These are phyloP conservation scores for Vickermania spadyakhi DNA, from an alignment of 208 protist genomes.

Conservation along the genomic window DNA sequence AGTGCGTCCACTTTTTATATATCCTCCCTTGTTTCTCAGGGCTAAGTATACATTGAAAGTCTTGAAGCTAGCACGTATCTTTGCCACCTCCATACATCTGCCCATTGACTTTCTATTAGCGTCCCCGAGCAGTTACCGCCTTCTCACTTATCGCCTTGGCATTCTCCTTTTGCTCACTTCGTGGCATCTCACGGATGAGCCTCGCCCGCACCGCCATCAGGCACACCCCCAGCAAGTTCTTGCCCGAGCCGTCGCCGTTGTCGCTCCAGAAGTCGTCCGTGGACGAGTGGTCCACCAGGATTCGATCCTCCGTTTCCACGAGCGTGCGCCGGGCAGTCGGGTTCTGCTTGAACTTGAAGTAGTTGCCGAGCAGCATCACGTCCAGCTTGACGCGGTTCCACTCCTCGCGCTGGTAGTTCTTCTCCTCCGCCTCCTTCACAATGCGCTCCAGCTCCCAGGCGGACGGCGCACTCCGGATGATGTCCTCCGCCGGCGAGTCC, in stretches of 20 bases:
- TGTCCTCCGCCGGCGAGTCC: conserved; percentile 33
- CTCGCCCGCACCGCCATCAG: conserved; percentile 65
- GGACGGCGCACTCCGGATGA: conserved; percentile 40
- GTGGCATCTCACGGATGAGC: conserved; percentile 17
- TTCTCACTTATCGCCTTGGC: conserved; percentile 9
- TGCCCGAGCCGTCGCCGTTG: conserved; percentile 67
- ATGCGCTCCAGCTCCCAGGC: conserved; percentile 75
- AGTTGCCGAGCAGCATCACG: conserved; percentile 79
- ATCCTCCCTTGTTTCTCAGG: no score
- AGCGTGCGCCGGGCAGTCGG: conserved; percentile 38
- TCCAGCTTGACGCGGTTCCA: conserved; percentile 81
- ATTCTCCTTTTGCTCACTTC: conserved; percentile 6
- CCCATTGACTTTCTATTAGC: not conserved
- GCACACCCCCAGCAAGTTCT: conserved; percentile 73
- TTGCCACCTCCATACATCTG: no score
- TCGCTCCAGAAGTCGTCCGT: conserved; percentile 85
- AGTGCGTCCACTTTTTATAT: no score
- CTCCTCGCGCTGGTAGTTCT: conserved; percentile 49
- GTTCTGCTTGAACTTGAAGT: conserved; percentile 89
- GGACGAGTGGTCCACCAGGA: conserved; percentile 73
- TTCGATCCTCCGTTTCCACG: conserved; percentile 40
- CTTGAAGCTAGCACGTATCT: no score
- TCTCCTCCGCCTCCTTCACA: conserved; percentile 51
- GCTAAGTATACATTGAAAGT: no score
- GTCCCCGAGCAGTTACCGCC: not conserved